Conservation (phyloP, 2,329 filamentous ascomycete genomes). For the Aureobasidium sp. region DNA sequence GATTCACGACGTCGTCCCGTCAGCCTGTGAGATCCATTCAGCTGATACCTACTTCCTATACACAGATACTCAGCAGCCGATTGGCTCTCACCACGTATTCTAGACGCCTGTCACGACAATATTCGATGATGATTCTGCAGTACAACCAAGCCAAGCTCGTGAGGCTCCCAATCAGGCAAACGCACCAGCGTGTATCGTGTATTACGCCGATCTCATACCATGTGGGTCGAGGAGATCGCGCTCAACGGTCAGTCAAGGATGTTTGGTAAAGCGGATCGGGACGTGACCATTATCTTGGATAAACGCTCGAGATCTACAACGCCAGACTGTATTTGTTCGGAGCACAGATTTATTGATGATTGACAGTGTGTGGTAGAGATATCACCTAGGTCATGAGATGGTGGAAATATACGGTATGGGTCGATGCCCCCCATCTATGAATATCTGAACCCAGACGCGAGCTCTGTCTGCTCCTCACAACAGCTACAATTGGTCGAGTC, state of each 20-base stretch:
- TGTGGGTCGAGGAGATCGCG: neutral
- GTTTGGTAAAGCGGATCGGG: slow-evolving; percentile 11
- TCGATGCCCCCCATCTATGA: neutral
- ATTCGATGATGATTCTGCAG: neutral
- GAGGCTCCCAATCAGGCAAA: neutral
- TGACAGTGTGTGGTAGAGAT: neutral
- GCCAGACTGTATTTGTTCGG: neutral
- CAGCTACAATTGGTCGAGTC: neutral
- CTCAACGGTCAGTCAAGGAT: neutral
- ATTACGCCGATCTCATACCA: neutral
- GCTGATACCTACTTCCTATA: no score
- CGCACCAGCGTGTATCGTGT: neutral
- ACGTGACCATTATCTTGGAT: neutral
- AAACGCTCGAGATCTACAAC: neutral
- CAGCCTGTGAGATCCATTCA: no score
- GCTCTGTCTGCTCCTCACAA: neutral
- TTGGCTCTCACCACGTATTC: neutral
- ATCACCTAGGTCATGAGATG: neutral
- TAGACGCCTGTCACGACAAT: neutral
- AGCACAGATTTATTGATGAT: neutral
- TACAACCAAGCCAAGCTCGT: neutral
- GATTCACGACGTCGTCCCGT: no score
- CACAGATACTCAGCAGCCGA: neutral
- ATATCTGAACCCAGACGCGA: neutral
- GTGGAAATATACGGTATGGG: neutral